A percentile compares a stretch with the other conserved stretches of the same genome.
Evolutionary conservation across 116 monocot genomes (phyloP).

Genomic region (Dioscorea cayenensis): DNA sequence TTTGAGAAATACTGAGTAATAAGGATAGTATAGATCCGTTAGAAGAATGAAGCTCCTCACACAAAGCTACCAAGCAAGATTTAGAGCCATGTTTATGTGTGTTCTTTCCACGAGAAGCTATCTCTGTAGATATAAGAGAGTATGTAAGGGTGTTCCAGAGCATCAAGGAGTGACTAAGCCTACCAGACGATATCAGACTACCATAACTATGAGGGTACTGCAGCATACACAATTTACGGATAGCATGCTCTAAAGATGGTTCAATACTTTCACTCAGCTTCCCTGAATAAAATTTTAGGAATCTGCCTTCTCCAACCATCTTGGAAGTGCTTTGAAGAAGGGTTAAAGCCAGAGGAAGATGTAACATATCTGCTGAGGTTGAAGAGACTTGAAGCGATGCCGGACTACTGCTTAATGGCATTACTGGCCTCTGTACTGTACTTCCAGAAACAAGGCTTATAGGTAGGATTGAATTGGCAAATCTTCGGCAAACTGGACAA

Average conservation of each 20-base stretch:
- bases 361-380: conserved; percentile 9
- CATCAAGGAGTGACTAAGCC: conserved; percentile 50
- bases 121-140: conserved; percentile 75
- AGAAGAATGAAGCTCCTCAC: conserved; percentile 55
- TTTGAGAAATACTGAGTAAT: conserved; percentile 51
- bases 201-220: conserved; percentile 43
- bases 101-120: conserved; percentile 65
- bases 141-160: conserved; percentile 85
- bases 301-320: conserved; percentile 34
- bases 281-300: conserved; percentile 27
- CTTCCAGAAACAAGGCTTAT: conserved; percentile 11
- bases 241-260: conserved; percentile 36
- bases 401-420: conserved; percentile 1
- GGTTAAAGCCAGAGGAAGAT: conserved; percentile 46
- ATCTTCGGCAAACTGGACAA: conserved; percentile 91
- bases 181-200: conserved; percentile 28
- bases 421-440: conserved; percentile 6
- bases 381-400: conserved; percentile 2
- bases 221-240: conserved; percentile 42
- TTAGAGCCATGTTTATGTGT: conserved; percentile 19
- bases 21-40: conserved; percentile 58
- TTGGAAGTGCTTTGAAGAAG: conserved; percentile 55
- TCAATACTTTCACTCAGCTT: conserved; percentile 32
- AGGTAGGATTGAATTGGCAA: conserved; percentile 86
- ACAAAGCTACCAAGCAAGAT: conserved; percentile 32